Conservation (phyloP, 2,329 filamentous ascomycete species). For the Tetracladium maxilliforme region DNA sequence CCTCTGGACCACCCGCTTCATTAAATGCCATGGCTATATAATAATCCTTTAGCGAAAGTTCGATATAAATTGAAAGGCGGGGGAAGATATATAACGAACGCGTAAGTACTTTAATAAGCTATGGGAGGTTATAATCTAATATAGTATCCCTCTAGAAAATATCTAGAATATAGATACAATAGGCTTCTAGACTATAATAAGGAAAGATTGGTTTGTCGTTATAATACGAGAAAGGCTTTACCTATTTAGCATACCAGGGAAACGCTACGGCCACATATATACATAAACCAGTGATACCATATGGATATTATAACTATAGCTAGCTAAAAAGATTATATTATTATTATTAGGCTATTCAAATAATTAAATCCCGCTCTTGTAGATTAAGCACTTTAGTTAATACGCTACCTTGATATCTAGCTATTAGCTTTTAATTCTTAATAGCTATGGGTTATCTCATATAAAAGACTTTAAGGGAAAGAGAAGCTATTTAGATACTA, state of each 20-base stretch:
- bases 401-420: neutral
- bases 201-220: conserved; percentile 2
- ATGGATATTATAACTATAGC: too few species aligned
- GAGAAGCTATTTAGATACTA: too few species aligned
- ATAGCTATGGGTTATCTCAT: conserved; percentile 5
- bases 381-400: conserved; percentile 2
- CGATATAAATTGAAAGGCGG: too few species aligned
- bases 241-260: conserved; percentile 3
- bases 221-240: conserved; percentile 1
- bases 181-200: conserved; percentile 2
- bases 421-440: conserved; percentile 5
- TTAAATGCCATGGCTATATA: too few species aligned
- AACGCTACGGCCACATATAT: conserved; percentile 3
- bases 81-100: too few species aligned
- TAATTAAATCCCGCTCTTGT: too few species aligned
- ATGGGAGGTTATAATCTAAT: neutral
- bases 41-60: too few species aligned
- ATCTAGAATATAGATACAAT: conserved; percentile 4
- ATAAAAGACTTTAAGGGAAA: too few species aligned
- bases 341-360: too few species aligned
- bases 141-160: neutral
- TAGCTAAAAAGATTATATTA: too few species aligned
- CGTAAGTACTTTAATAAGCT: conserved; percentile 3
- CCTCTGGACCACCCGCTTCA: too few species aligned
- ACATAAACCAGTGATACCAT: too few species aligned